Percentiles rank a stretch among this genome's conserved stretches.
Conservation (phyloP, 805 yeast genomes). For the Kuraishia molischiana region DNA sequence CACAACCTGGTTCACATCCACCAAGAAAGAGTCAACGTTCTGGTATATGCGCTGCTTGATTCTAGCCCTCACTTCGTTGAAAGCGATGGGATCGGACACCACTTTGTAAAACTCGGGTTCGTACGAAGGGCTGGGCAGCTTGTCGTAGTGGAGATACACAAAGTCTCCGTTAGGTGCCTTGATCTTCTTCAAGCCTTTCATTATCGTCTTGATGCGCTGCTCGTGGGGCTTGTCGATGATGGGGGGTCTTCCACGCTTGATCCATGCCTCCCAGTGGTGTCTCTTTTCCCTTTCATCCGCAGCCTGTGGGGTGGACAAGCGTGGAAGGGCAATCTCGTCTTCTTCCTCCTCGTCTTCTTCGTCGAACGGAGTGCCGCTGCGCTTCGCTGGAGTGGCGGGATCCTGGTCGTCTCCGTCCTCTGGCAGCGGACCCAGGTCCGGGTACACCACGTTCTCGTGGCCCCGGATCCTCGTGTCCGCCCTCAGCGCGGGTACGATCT, state of each 20-base stretch:
- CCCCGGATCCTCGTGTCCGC: constrained; percentile 28
- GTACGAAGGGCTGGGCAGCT: constrained; percentile 59
- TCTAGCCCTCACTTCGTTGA: constrained; percentile 68
- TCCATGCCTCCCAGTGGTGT: constrained; percentile 24
- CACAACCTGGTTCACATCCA: constrained; percentile 69
- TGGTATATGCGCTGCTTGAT: constrained; percentile 79
- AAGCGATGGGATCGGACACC: constrained; percentile 51
- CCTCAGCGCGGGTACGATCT: constrained; percentile 37
- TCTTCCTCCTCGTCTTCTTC: constrained; percentile 13
- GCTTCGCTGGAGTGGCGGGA: neutral
- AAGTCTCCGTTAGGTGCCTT: constrained; percentile 39
- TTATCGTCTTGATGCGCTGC: constrained; percentile 78
- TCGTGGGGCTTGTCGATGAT: constrained; percentile 88
- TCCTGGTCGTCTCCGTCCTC: constrained; percentile 13
- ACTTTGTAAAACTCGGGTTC: constrained; percentile 45
- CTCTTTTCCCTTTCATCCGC: constrained; percentile 4
- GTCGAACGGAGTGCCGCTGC: constrained; percentile 4
- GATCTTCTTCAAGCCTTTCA: constrained; percentile 73
- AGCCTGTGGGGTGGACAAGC: constrained; percentile 1
- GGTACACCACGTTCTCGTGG: constrained; percentile 34
- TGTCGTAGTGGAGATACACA: constrained; percentile 64
- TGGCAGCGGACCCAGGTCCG: constrained; percentile 64
- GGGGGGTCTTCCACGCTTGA: constrained; percentile 84
- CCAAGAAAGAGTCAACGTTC: constrained; percentile 65
- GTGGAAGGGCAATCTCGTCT: constrained; percentile 1